Evolutionary conservation across 345 rosid species (phyloP), one percentile per base, ranked within the genome.

Genomic region (Salix viminalis): DNA sequence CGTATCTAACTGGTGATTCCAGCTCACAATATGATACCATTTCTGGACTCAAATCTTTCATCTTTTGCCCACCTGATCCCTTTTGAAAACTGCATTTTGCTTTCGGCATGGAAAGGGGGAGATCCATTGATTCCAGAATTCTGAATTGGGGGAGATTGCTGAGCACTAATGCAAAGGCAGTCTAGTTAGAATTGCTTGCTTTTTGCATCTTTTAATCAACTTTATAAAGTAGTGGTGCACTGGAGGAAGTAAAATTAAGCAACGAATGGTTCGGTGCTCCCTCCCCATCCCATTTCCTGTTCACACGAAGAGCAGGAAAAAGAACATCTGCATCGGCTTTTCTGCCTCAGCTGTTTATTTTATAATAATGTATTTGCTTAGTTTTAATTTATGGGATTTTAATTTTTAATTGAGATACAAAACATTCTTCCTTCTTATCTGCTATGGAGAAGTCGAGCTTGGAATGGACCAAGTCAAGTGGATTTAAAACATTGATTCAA

Each of bases 121-220:
- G 67, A 36, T 13, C 30, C 42, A 75, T 72, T 67, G 84, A 72
- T 68, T 75, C 79, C 82, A 69, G 7, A 44, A 48, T 26, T 34
- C 39, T 19, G 30, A 18, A 64, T 6, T 30, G 68, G 76, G 73
- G 71, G 67, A 32, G 80, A 74, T 46, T 69, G 72, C 46, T 76
- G 70, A 78, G 86, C 84, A 87, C 87, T 69, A 14, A 68, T 18
- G 62, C 76, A 79, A 83, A 73, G 69, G 23, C 21, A 64, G 7
- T 9, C 62, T 54, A 15, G 32, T 12, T 9, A 8, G 46, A 13
- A 28, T 54, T 73, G 52, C 14, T 28, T 44, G 41, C 5, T 36
- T 70, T n/a, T 58, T 64, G 23, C 41, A 56, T 21, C 80, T 58
- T 81, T 70, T 4, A n/a, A 23, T 24, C 23, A 48, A 70, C 78